These are phyloP conservation scores for Yamadazyma scolyti DNA, from an alignment of 805 yeast genomes.

Conservation along the genomic window DNA sequence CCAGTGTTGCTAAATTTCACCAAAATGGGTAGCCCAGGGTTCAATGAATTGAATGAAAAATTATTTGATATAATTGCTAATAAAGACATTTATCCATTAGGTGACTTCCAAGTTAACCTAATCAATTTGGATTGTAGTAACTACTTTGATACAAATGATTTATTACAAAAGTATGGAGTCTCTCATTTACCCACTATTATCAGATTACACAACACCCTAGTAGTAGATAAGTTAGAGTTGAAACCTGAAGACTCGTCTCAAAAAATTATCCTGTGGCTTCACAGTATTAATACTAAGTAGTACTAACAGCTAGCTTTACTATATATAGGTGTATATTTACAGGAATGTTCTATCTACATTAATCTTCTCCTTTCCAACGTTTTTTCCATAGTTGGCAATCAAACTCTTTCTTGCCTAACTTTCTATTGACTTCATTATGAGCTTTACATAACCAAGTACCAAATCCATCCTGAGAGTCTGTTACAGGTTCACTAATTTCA, in stretches of 20 bases:
- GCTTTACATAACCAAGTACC: slow-evolving; percentile 94
- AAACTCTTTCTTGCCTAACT: slow-evolving; percentile 80
- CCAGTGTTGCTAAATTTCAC: slow-evolving; percentile 76
- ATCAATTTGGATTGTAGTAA: slow-evolving; percentile 69
- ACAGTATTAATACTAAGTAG: no score
- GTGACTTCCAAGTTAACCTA: slow-evolving; percentile 46
- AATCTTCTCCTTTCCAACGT: slow-evolving; percentile 77
- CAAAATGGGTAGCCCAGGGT: slow-evolving; percentile 56
- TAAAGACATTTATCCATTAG: slow-evolving; percentile 32
- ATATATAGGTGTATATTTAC: no score
- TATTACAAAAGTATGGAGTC: slow-evolving; percentile 54
- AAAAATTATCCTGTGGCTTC: no score
- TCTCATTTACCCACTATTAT: slow-evolving; percentile 63
- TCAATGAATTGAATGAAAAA: slow-evolving; percentile 60
- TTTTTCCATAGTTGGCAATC: slow-evolving; percentile 88
- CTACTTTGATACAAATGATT: slow-evolving; percentile 56
- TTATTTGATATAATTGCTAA: slow-evolving; percentile 36
- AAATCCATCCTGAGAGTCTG: slow-evolving; percentile 67
- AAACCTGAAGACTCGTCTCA: no score
- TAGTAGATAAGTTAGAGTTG: no score
- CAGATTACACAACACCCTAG: slow-evolving; percentile 62
- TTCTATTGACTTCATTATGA: slow-evolving; percentile 87
- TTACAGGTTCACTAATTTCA: slow-evolving; percentile 49
- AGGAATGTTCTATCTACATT: slow-evolving; percentile 3
- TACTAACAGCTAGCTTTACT: no score